These are phyloP conservation scores for Lyophyllum atratum DNA, from an alignment of 768 basidiomycete genomes.

Conservation along the genomic window DNA sequence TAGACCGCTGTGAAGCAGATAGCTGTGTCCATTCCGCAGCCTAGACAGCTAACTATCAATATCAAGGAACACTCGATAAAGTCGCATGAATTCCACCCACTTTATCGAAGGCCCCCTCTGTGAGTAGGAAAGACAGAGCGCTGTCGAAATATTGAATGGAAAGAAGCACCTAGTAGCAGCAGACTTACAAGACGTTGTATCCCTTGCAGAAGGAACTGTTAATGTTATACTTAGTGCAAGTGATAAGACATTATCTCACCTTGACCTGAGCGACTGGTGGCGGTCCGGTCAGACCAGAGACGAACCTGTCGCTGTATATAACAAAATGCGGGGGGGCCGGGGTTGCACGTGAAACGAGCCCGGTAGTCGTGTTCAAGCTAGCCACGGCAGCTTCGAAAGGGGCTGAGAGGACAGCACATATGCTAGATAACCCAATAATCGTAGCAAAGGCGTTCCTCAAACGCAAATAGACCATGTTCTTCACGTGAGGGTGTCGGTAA, in stretches of 20 bases:
- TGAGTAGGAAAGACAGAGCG: conserved; percentile 43
- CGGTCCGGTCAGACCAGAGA: conserved; percentile 7
- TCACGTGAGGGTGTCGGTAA: conserved; percentile 8
- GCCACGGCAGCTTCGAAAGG: background rate
- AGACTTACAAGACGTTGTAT: conserved; percentile 6
- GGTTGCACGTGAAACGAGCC: conserved; percentile 1
- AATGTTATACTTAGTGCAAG: background rate
- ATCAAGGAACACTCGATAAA: background rate
- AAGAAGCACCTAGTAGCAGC: background rate
- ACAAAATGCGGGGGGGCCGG: conserved; percentile 2
- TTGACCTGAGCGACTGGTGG: background rate
- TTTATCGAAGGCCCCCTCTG: conserved; percentile 41
- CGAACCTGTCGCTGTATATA: conserved; percentile 6
- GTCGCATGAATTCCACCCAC: background rate
- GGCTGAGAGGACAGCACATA: background rate
- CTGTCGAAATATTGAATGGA: background rate
- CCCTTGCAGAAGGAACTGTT: background rate
- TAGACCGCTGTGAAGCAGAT: conserved; percentile 35
- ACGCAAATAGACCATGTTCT: conserved; percentile 6
- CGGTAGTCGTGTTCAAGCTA: background rate
- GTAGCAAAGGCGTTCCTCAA: background rate
- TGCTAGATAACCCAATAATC: background rate
- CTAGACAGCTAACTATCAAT: conserved; percentile 17
- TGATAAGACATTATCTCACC: background rate
- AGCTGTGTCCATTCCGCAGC: conserved; percentile 47